Evolutionary conservation across 768 basidiomycete species (phyloP).

Genomic region (Agrocybe pediades): DNA sequence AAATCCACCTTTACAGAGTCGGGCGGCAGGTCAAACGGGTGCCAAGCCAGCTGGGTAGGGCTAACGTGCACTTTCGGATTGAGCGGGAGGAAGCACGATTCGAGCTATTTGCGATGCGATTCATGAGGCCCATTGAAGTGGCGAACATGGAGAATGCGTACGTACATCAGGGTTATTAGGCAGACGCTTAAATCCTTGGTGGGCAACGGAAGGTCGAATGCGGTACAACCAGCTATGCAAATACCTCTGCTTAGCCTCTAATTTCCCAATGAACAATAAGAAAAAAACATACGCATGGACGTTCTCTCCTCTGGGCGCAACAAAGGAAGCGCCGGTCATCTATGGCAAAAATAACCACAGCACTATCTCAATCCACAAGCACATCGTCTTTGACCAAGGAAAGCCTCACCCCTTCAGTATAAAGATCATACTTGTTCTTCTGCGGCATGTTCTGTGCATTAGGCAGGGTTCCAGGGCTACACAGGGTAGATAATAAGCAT

Average conservation of each 20-base stretch:
- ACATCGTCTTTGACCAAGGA: not conserved
- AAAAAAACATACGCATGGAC: constrained; percentile 43
- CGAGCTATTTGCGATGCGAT: constrained; percentile 41
- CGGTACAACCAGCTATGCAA: constrained; percentile 64
- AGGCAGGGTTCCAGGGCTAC: constrained; percentile 58
- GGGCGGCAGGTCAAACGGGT: constrained; percentile 57
- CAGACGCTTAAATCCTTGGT: constrained; percentile 58
- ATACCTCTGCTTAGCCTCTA: not conserved
- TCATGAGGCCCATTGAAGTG: not conserved
- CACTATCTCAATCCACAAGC: not conserved
- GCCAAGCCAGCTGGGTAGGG: constrained; percentile 69
- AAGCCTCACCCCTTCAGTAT: constrained; percentile 53
- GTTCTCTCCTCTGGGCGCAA: constrained; percentile 57
- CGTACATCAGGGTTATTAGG: constrained; percentile 61
- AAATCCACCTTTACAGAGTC: constrained; percentile 48
- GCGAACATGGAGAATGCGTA: constrained; percentile 2
- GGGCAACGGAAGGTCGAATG: constrained; percentile 68
- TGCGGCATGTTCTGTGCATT: constrained; percentile 63
- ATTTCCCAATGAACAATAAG: not conserved
- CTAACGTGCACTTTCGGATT: constrained; percentile 64
- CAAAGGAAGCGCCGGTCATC: constrained; percentile 64
- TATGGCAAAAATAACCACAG: constrained; percentile 22
- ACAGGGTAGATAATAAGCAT: not conserved
- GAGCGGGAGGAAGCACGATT: constrained; percentile 58
- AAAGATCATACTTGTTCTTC: constrained; percentile 63